Evolutionary conservation across 2,329 filamentous ascomycete species (phyloP), one percentile per base, ranked within the genome.

Genomic region (Cladophialophora carrionii): DNA sequence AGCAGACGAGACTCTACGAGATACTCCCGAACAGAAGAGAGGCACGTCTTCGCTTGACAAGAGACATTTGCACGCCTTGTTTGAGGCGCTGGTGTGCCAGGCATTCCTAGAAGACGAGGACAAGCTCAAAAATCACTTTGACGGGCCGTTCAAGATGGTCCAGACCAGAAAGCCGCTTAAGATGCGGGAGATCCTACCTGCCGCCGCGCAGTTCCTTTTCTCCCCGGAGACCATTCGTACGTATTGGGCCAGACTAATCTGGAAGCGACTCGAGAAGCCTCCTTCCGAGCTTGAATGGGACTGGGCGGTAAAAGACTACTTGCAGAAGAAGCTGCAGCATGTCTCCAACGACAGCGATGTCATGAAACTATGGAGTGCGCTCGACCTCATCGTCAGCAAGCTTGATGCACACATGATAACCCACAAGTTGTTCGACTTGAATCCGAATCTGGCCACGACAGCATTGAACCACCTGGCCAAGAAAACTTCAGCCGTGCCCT

Each of bases 61-160:
- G 1, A 80, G 85, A 31, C 87, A 91, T 6, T 85, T 96, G 57
- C 85, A 95, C 64, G 89, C 91, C 10, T 85, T 98, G 32, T 96
- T 96, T 72, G 94, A 98, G 76, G 89, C 90, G 0, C 80, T 98
- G 58, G 96, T 92, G 75, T 96, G 90, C 76, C 87, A 92, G 70
- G 84, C 89, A 0, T 92, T 96, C 74, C 82, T 97, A 66, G 77
- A 79, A 24, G 81, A 84, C 68, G 83, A 86, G 62, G 76, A 79
- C 20, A 76, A 83, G 22, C 76, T 89, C 24, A 74, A 78, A 62
- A 72, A 80, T 31, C 83, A 88, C 69, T 96, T 98, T 74, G 90
- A 96, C 74, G 87, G 84, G 70, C 91, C 96, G 10, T 97, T 98
- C 75, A 83, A 86, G 70, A 84, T 92, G 24, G 87, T 96, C 1